These are phyloP conservation scores for Spathaspora hagerdaliae DNA, from an alignment of 805 yeast genomes.

Conservation along the genomic window DNA sequence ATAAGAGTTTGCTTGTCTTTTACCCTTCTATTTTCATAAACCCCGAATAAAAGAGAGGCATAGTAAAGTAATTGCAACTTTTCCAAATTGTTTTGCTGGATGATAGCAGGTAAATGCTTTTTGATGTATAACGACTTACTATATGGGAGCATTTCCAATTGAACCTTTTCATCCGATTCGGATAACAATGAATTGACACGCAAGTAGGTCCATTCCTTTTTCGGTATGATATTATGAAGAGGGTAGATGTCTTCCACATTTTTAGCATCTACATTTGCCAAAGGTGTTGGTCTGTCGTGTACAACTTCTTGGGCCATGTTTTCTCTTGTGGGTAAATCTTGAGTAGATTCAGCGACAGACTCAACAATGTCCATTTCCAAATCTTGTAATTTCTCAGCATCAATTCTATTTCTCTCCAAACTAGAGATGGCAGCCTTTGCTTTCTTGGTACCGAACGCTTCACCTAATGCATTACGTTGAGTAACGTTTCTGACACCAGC, in stretches of 20 bases:
- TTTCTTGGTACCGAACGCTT: slow-evolving; percentile 94
- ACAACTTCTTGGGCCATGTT: slow-evolving; percentile 55
- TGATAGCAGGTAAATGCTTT: slow-evolving; percentile 40
- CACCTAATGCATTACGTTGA: slow-evolving; percentile 84
- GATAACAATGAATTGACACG: slow-evolving; percentile 59
- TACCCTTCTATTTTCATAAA: slow-evolving; percentile 68
- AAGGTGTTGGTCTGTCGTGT: slow-evolving; percentile 80
- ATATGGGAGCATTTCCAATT: slow-evolving; percentile 61
- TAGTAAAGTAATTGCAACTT: slow-evolving; percentile 74
- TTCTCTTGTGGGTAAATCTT: slow-evolving; percentile 66
- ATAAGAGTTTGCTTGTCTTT: slow-evolving; percentile 55
- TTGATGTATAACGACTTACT: slow-evolving; percentile 52
- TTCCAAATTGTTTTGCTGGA: slow-evolving; percentile 42
- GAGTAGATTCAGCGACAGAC: slow-evolving; percentile 66
- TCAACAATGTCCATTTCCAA: slow-evolving; percentile 80
- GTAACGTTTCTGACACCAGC: slow-evolving; percentile 44
- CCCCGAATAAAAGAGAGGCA: slow-evolving; percentile 74
- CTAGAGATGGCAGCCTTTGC: slow-evolving; percentile 88
- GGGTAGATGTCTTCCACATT: slow-evolving; percentile 82
- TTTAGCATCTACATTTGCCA: slow-evolving; percentile 72
- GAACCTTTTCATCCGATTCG: slow-evolving; percentile 45
- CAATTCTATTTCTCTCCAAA: slow-evolving; percentile 78
- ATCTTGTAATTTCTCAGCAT: slow-evolving; percentile 72
- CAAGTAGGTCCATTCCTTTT: slow-evolving; percentile 57
- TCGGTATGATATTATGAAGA: slow-evolving; percentile 63